Conservation (phyloP, 2,329 filamentous ascomycete species). For the Didymella exigua region DNA sequence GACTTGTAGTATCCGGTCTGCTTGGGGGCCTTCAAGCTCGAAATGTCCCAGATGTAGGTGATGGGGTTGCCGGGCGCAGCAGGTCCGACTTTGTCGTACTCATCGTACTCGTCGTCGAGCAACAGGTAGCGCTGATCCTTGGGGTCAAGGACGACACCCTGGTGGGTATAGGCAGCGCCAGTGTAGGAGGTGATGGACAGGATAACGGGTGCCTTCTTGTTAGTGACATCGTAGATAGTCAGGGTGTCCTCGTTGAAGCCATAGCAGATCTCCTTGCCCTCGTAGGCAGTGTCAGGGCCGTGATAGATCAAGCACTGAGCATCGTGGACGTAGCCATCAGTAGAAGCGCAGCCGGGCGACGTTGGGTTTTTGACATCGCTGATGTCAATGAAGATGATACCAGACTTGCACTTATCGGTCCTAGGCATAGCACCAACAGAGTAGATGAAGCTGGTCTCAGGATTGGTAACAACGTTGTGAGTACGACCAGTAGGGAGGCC, state of each 20-base stretch:
- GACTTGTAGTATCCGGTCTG: conserved; percentile 48
- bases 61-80: conserved; percentile 43
- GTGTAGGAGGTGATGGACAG: conserved; percentile 62
- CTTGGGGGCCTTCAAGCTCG: conserved; percentile 40
- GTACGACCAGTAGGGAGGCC: conserved; percentile 45
- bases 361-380: conserved; percentile 59
- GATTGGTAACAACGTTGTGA: conserved; percentile 49
- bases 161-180: conserved; percentile 65
- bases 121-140: conserved; percentile 45
- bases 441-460: conserved; percentile 47
- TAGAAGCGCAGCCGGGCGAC: conserved; percentile 59
- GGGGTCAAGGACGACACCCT: conserved; percentile 59
- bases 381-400: conserved; percentile 65
- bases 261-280: conserved; percentile 61
- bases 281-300: conserved; percentile 57
- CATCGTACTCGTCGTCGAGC: conserved; percentile 50
- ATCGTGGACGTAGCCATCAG: conserved; percentile 66
- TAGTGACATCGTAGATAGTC: conserved; percentile 60
- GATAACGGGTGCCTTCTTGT: conserved; percentile 54
- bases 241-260: conserved; percentile 62
- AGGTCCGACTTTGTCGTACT: conserved; percentile 46
- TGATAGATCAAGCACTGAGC: conserved; percentile 64
- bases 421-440: conserved; percentile 45
- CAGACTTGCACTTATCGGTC: conserved; percentile 54
- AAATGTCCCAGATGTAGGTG: conserved; percentile 50